Conservation (phyloP, 305 asterid species). For the Solanum chacoense region DNA sequence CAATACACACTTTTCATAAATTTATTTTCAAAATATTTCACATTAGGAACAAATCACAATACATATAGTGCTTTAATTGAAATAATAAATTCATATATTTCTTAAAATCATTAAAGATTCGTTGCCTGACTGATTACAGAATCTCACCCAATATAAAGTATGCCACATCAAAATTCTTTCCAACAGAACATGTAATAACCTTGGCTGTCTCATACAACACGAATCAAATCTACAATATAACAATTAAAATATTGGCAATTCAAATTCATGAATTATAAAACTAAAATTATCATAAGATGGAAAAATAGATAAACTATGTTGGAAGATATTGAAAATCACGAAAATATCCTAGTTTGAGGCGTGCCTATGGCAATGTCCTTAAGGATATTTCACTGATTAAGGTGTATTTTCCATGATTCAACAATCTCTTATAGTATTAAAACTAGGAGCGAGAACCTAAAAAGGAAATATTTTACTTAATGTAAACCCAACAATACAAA, state of each 20-base stretch:
- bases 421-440: not conserved
- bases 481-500: too few species aligned
- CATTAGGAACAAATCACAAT: not conserved
- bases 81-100: too few species aligned
- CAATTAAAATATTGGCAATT: not conserved
- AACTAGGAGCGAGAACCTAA: not conserved
- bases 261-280: not conserved
- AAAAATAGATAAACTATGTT: not conserved
- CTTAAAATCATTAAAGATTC: too few species aligned
- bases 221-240: not conserved
- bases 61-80: not conserved
- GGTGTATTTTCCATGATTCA: not conserved
- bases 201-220: not conserved
- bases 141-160: too few species aligned
- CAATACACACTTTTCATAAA: not conserved
- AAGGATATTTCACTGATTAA: not conserved
- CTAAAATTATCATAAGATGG: not conserved
- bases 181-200: not conserved
- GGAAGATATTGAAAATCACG: not conserved
- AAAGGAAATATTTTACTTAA: not conserved
- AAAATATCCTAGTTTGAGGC: not conserved
- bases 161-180: not conserved
- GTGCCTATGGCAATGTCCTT: not conserved
- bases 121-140: too few species aligned
- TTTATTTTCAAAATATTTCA: not conserved